Base-by-base conservation (phyloP, 192 early-diverging fungal species). In the Coemansia sp. region DNA sequence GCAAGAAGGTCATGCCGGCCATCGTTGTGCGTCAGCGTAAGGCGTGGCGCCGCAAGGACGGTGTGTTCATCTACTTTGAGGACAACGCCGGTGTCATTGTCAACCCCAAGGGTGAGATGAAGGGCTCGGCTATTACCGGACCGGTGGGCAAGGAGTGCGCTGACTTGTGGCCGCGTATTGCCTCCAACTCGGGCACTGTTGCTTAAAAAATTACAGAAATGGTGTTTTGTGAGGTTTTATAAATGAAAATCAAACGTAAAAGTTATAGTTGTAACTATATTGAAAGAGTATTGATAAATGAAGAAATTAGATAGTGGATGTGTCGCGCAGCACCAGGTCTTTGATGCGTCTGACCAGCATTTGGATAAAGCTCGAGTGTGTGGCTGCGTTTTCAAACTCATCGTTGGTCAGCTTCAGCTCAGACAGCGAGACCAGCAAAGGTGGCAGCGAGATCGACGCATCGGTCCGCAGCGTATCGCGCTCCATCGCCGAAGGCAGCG, bases 41-140 rank as follows among this genome's bases (percentile, higher is more conserved):
- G 90, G 88, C 96, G 57, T 99, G 98, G 98, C 89, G 98, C 78
- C 89, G 98, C 66, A 85, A 89, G 82, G 98, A 99, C 76, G 98
- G 98, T 82, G 93, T 99, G 83, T 97, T 92, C 87, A 89, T 98
- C 66, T 98, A 96, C 89, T 98, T 98, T 75, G 94, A 96, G 84
- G 97, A 99, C 87, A 99, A 99, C 88, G 98, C 98, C 67, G 98
- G 98, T 88, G 98, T 99, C 63, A 98, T 98, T 76, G 97, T 97
- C 79, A 99, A 98, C 91, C 92, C 92, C 69, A 96, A 96, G 89
- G 95, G 95, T 79, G 95, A 98, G 81, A 98, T 98, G 95, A 98
- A 98, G 87, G 98, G 98, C 74, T 98, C 96, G 60, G 98, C 94
- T 62, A 99, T 99, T 82, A 98, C 96, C 68, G 98, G 98, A 53